These are phyloP conservation scores for Rutstroemia sydowiana DNA, from an alignment of 2,329 filamentous ascomycete genomes.

Conservation along the genomic window DNA sequence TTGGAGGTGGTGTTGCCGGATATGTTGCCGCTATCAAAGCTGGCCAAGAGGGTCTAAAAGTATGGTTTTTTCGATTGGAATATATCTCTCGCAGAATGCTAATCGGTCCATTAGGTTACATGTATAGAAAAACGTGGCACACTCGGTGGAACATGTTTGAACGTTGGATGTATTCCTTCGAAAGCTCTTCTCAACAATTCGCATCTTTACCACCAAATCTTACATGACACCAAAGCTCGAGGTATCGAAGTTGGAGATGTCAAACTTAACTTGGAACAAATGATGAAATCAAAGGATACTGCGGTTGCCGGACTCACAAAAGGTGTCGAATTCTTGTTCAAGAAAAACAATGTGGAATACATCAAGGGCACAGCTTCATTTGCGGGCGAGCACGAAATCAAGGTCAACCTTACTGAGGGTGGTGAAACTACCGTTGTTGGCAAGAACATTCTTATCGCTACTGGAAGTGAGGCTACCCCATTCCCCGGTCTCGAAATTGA, in stretches of 20 bases:
- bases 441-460: constrained; percentile 98
- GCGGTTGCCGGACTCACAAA: constrained; percentile 87
- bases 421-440: constrained; percentile 79
- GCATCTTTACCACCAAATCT: constrained; percentile 92
- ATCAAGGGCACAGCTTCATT: constrained; percentile 89
- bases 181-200: constrained; percentile 99
- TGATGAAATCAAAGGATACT: constrained; percentile 98
- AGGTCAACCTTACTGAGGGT: constrained; percentile 83
- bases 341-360: constrained; percentile 99
- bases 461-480: constrained; percentile 88
- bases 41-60: constrained; percentile 94
- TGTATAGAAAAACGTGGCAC: constrained; percentile 98
- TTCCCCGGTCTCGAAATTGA: constrained; percentile 95
- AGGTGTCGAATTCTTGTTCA: constrained; percentile 95
- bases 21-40: constrained; percentile 99
- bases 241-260: constrained; percentile 97
- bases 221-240: constrained; percentile 94
- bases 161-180: constrained; percentile 98
- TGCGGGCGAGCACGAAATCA: constrained; percentile 81
- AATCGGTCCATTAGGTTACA: constrained; percentile 55
- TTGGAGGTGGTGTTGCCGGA: constrained; percentile 94
- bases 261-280: constrained; percentile 85
- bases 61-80: constrained; percentile 34
- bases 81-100: constrained; percentile 10
- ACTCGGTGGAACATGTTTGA: constrained; percentile 94